Conservation (phyloP, 2,329 filamentous ascomycete species). For the Ceratocystis huliohia region DNA sequence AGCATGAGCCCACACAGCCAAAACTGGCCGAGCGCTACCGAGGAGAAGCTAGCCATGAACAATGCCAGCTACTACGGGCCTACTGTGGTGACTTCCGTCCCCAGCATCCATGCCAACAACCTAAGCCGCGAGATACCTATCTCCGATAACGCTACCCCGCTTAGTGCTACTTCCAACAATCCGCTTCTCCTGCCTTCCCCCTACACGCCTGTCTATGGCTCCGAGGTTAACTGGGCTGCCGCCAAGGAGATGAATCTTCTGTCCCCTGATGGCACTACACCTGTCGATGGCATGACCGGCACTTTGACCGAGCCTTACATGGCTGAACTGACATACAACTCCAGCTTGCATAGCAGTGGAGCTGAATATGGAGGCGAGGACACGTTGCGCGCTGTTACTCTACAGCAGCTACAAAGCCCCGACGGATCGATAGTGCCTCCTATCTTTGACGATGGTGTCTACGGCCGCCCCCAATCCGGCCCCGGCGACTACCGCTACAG, state of each 20-base stretch:
- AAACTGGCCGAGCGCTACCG: slow-evolving; percentile 5
- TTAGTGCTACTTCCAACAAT: slow-evolving; percentile 3
- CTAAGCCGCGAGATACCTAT: not conserved
- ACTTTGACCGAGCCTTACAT: slow-evolving; percentile 15
- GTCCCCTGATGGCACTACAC: not conserved
- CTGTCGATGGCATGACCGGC: not conserved
- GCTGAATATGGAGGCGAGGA: slow-evolving; percentile 19
- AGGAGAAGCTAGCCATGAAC: slow-evolving; percentile 10
- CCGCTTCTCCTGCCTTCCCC: slow-evolving; percentile 6
- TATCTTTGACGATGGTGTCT: not conserved
- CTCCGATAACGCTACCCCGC: not conserved
- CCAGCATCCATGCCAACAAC: not conserved
- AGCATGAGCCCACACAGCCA: slow-evolving; percentile 4
- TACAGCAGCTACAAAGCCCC: slow-evolving; percentile 1
- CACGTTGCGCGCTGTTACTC: slow-evolving; percentile 4
- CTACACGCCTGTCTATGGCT: slow-evolving; percentile 1
- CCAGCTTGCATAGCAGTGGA: slow-evolving; percentile 11
- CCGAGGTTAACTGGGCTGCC: slow-evolving; percentile 10
- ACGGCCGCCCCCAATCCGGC: not conserved
- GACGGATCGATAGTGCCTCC: not conserved
- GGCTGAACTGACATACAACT: slow-evolving; percentile 14
- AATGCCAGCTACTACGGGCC: not conserved
- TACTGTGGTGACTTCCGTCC: not conserved
- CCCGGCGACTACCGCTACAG: slow-evolving; percentile 17
- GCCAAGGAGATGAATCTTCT: slow-evolving; percentile 1